Evolutionary conservation across 306 rosid genomes (phyloP).

Genomic region (Cicer chorassanicum): DNA sequence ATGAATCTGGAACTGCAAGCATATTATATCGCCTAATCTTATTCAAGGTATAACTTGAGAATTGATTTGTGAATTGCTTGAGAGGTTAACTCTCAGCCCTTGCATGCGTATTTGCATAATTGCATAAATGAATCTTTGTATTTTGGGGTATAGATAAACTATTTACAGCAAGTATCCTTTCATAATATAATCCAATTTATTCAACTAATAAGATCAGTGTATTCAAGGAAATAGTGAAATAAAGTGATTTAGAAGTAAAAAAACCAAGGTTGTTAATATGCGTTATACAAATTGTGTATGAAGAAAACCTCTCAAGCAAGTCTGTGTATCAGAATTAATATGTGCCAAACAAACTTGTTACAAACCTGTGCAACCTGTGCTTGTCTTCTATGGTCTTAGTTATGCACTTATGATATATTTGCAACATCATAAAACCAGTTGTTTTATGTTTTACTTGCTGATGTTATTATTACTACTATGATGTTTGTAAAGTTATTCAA

Average conservation of each 20-base stretch:
- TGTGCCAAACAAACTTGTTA: not conserved
- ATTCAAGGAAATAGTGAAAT: conserved; percentile 16
- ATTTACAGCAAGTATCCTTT: not conserved
- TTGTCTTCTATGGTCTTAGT: conserved; percentile 23
- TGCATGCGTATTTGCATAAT: not conserved
- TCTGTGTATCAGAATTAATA: conserved; percentile 12
- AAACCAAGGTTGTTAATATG: not conserved
- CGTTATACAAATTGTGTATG: too few species aligned
- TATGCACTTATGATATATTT: conserved; percentile 5
- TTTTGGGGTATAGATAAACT: not conserved
- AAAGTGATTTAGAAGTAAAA: not conserved
- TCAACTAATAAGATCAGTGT: not conserved
- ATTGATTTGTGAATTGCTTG: conserved; percentile 1
- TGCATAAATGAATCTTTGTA: not conserved
- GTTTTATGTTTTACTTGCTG: not conserved
- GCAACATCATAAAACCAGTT: not conserved
- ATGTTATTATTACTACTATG: not conserved
- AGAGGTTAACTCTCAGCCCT: not conserved
- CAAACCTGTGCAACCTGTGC: conserved; percentile 9
- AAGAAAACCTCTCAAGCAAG: not conserved
- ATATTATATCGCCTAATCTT: conserved; percentile 82
- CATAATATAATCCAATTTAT: not conserved
- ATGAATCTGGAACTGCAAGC: conserved; percentile 79
- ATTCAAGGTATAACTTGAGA: conserved; percentile 67
- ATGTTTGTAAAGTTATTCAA: conserved; percentile 29